Evolutionary conservation across 352 stramenopile species (phyloP).

Genomic region (Hyaloperonospora brassicae): DNA sequence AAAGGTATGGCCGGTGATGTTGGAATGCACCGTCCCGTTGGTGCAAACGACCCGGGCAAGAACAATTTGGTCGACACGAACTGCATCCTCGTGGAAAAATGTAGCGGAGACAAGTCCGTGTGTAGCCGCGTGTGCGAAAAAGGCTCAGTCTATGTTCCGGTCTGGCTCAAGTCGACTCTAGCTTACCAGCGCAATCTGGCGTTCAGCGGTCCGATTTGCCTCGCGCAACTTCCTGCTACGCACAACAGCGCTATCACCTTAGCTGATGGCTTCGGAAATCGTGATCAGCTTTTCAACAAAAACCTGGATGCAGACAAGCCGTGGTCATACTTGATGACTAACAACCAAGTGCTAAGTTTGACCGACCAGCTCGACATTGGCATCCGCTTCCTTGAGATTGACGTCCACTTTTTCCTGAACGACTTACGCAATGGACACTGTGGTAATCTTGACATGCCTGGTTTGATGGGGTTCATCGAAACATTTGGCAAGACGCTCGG

Average conservation of each 20-base stretch:
- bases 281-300: conserved; percentile 51
- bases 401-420: conserved; percentile 27
- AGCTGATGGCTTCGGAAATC: conserved; percentile 54
- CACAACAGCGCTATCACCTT: conserved; percentile 66
- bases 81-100: conserved; percentile 36
- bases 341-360: conserved; percentile 57
- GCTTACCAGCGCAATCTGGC: conserved; percentile 48
- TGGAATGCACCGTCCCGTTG: conserved; percentile 19
- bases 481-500: conserved; percentile 31
- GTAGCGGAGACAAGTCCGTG: conserved; percentile 31
- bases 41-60: conserved; percentile 33
- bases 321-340: conserved; percentile 57
- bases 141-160: conserved; percentile 26
- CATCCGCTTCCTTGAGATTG: conserved; percentile 51
- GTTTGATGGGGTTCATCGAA: conserved; percentile 27
- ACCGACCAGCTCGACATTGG: conserved; percentile 58
- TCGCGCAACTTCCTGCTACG: conserved; percentile 41
- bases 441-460: conserved; percentile 30
- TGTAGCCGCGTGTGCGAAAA: conserved; percentile 44
- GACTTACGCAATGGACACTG: conserved; percentile 53
- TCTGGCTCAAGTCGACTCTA: conserved; percentile 38
- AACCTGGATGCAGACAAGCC: conserved; percentile 35
- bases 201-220: conserved; percentile 37
- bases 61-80: conserved; percentile 34
- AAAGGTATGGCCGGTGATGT: conserved; percentile 23